Conservation (phyloP, 1,284 basidiomycete species). For the Malassezia yamatoensis region DNA sequence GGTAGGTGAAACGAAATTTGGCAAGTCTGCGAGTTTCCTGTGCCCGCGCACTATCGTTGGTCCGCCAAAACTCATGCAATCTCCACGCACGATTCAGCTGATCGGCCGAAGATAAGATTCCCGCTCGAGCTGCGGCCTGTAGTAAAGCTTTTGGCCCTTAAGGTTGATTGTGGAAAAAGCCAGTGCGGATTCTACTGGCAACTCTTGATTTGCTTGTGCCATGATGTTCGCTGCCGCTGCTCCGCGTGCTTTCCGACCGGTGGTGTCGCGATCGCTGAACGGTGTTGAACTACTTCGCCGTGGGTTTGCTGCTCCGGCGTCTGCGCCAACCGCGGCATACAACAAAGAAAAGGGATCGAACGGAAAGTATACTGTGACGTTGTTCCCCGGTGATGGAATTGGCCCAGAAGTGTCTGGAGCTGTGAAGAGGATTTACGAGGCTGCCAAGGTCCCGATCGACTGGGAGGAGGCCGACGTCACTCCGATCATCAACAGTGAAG, state of each 20-base stretch:
- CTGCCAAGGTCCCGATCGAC: slow-evolving; percentile 55
- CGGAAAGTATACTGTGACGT: slow-evolving; percentile 86
- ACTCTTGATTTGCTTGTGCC: slow-evolving; percentile 1
- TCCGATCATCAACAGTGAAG: slow-evolving; percentile 65
- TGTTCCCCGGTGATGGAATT: slow-evolving; percentile 87
- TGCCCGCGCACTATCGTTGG: slow-evolving; percentile 4
- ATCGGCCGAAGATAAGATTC: slow-evolving; percentile 1
- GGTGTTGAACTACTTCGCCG: slow-evolving; percentile 29
- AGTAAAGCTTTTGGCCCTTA: not conserved
- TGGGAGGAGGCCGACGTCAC: slow-evolving; percentile 99
- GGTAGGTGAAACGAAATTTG: slow-evolving; percentile 1
- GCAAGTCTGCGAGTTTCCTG: not conserved
- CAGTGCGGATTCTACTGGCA: not conserved
- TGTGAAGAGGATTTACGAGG: slow-evolving; percentile 83
- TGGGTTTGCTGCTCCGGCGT: slow-evolving; percentile 33
- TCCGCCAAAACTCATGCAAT: not conserved
- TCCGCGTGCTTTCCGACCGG: slow-evolving; percentile 14
- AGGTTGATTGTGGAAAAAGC: not conserved
- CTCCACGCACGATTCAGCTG: not conserved
- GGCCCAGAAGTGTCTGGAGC: slow-evolving; percentile 96
- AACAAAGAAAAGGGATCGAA: slow-evolving; percentile 42
- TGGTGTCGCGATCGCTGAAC: slow-evolving; percentile 19
- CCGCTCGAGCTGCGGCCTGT: not conserved
- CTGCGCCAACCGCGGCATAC: slow-evolving; percentile 41
- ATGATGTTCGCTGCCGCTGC: slow-evolving; percentile 20